phyloP scores from a whole-genome alignment of 768 basidiomycete species.

The Gymnopilus dilepis region DNA sequence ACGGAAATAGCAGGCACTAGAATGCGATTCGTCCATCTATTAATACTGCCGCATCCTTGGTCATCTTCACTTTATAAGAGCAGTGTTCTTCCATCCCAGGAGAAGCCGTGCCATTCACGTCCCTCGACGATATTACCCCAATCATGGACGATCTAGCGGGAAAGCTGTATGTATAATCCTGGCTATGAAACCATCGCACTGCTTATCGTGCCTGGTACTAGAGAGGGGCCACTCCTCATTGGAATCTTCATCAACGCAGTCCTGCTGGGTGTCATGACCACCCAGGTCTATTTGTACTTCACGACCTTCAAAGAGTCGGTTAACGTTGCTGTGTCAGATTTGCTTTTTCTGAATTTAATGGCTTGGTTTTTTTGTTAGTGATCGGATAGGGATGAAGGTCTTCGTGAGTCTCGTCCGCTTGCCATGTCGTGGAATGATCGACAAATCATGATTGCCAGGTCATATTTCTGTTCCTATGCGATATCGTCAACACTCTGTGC shows the following conservation, averaged over 20 bases:
- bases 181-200: not conserved
- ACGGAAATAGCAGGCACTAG: too few species aligned
- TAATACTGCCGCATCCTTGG: not conserved
- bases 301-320: conserved; percentile 32
- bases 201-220: conserved; percentile 19
- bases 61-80: not conserved
- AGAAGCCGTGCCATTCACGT: not conserved
- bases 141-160: conserved; percentile 6
- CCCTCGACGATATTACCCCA: not conserved
- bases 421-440: not conserved
- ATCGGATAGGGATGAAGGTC: conserved; percentile 6
- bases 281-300: conserved; percentile 52
- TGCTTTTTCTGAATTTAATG: not conserved
- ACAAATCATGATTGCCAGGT: conserved; percentile 33
- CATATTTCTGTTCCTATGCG: conserved; percentile 44
- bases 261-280: conserved; percentile 53
- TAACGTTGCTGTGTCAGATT: too few species aligned
- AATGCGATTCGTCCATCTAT: too few species aligned
- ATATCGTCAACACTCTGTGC: conserved; percentile 51
- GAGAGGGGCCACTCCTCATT: conserved; percentile 52
- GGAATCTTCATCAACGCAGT: conserved; percentile 49
- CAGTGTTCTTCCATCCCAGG: not conserved
- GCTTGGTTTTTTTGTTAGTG: not conserved
- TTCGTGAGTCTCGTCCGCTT: conserved; percentile 2
- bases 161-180: not conserved